Evolutionary conservation across 78 protist species (phyloP), one percentile per base, ranked within the genome.

Genomic region (Dictyostelium purpureum): DNA sequence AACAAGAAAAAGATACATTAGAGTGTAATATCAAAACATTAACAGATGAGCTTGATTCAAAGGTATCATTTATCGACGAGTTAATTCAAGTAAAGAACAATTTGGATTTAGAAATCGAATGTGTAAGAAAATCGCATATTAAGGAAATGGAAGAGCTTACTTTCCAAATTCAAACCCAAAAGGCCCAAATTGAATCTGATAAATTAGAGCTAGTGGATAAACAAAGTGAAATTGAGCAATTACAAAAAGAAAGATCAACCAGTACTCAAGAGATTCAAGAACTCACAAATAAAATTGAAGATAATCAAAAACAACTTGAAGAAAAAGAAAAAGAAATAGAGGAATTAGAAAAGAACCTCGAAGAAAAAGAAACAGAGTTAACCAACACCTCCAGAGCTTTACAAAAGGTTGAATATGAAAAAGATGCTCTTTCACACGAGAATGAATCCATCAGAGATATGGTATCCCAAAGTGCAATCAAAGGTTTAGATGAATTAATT

Each of bases 141-240:
- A 85, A 85, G 33, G 92, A 85, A 49, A 85, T 85, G 92, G 92
- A 70, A 35, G 92, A 74, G 21, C 37, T 85, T 4, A 85, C 92
- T 6, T 37, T 38, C 2, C 69, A 85, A 74, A 21, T 85, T 19
- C 59, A 52, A 52, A 19, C 14, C n/a, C 71, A 33, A 35, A 40
- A 57, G n/a, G 49, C 38, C 37, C n/a, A 56, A 21, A 18, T 24
- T 35, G 47, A 78, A 28, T 16, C 18, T 14, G 35, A 42, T 10
- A 42, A 35, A 43, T 6, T 10, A 3, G 47, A 67, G 5, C 31
- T 82, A 19, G 9, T 49, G 1, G 14, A 3, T 0, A 24, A 6
- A 12, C 42, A 14, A 16, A 21, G 6, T 4, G 82, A 70, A 16
- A 40, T 85, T 6, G 66, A 35, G 0, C 43, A 19, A 18, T 24